These are phyloP conservation scores for Cutaneotrichosporon sp. DNA, from an alignment of 1,284 basidiomycete species.

Conservation along the genomic window DNA sequence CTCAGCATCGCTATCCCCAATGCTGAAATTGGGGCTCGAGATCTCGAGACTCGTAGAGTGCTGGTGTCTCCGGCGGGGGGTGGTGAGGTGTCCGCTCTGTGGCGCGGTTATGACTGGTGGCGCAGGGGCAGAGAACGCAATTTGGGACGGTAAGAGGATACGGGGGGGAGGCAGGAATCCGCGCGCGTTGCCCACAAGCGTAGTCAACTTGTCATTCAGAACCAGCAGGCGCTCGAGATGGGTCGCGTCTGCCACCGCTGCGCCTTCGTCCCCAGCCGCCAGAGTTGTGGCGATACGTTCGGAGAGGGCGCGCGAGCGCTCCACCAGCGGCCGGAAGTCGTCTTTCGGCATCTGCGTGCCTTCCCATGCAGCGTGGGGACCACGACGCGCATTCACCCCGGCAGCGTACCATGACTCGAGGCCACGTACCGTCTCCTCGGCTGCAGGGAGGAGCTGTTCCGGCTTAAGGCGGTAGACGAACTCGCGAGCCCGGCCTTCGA, in stretches of 20 bases:
- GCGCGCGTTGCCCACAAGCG: slow-evolving; percentile 51
- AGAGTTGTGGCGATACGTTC: slow-evolving; percentile 64
- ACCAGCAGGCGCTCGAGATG: slow-evolving; percentile 65
- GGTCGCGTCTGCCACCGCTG: slow-evolving; percentile 2
- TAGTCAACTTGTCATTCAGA: slow-evolving; percentile 69
- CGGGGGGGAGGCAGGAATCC: slow-evolving; percentile 44
- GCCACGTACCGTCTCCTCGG: slow-evolving; percentile 56
- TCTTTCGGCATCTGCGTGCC: slow-evolving; percentile 45
- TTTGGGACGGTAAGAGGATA: slow-evolving; percentile 43
- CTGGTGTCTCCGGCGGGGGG: slow-evolving; percentile 35
- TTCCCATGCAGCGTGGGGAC: slow-evolving; percentile 43
- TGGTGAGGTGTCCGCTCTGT: slow-evolving; percentile 4
- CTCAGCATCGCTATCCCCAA: slow-evolving; percentile 63
- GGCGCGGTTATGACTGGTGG: slow-evolving; percentile 22
- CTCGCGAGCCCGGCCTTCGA: slow-evolving; percentile 48
- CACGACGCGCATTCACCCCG: slow-evolving; percentile 14
- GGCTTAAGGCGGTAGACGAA: slow-evolving; percentile 55
- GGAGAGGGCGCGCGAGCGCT: slow-evolving; percentile 59
- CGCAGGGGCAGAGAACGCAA: slow-evolving; percentile 27
- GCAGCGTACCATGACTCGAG: slow-evolving; percentile 42
- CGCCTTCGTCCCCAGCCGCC: slow-evolving; percentile 60
- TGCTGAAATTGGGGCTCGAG: slow-evolving; percentile 63
- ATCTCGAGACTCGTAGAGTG: slow-evolving; percentile 56
- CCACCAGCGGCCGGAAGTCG: slow-evolving; percentile 51
- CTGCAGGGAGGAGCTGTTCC: slow-evolving; percentile 60